phyloP scores from a whole-genome alignment of 2,329 filamentous ascomycete genomes.

The Dothistroma septosporum region DNA sequence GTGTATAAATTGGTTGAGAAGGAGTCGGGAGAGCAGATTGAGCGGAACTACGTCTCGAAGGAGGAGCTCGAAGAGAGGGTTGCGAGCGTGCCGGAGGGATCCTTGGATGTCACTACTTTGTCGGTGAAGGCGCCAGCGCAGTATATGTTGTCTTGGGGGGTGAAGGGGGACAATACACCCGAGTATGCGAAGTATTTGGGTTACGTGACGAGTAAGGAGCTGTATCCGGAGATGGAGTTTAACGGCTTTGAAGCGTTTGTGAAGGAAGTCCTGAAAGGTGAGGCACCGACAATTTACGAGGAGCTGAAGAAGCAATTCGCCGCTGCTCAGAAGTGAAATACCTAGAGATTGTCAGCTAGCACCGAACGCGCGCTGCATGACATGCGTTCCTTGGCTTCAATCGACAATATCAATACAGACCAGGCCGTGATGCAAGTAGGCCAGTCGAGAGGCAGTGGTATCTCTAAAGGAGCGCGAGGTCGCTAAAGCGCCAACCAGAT shows the following conservation, averaged over 20 bases:
- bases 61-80: conserved; percentile 37
- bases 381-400: background rate
- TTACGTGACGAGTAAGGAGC: conserved; percentile 47
- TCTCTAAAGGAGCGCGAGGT: conserved; percentile 20
- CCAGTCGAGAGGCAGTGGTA: conserved; percentile 10
- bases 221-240: conserved; percentile 51
- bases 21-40: conserved; percentile 47
- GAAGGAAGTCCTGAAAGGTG: conserved; percentile 41
- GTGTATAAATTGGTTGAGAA: conserved; percentile 47
- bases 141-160: conserved; percentile 45
- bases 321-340: conserved; percentile 42
- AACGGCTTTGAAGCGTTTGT: conserved; percentile 41
- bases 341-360: background rate
- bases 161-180: conserved; percentile 53
- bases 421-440: background rate
- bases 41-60: conserved; percentile 30
- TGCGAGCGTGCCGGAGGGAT: conserved; percentile 24
- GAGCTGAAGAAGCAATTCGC: conserved; percentile 41
- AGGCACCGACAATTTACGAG: conserved; percentile 24
- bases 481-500: conserved; percentile 16
- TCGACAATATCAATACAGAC: conserved; percentile 7
- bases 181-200: conserved; percentile 51
- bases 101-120: background rate
- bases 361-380: background rate
- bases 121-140: conserved; percentile 35